Evolutionary conservation across 2,329 filamentous ascomycete genomes (phyloP).

Genomic region (Diaporthe australafricana): DNA sequence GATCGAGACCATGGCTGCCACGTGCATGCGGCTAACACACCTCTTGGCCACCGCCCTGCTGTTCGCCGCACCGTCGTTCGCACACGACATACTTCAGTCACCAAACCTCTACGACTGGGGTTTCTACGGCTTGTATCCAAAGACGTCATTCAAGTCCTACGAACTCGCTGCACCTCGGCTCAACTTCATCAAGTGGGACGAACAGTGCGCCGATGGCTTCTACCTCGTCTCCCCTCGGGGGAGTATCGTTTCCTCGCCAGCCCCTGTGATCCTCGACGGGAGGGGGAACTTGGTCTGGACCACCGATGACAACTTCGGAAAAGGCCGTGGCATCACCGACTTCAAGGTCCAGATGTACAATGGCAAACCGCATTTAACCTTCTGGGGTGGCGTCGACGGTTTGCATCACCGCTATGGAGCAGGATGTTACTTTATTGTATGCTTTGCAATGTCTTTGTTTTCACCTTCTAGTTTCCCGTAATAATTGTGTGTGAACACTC

Average conservation of each 20-base stretch:
- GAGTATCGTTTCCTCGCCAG: constrained; percentile 33
- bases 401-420: constrained; percentile 34
- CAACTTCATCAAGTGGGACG: constrained; percentile 38
- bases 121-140: constrained; percentile 38
- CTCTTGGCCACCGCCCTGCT: not conserved
- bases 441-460: not conserved
- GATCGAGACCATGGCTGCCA: constrained; percentile 24
- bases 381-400: constrained; percentile 45
- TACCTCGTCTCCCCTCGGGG: constrained; percentile 39
- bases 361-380: constrained; percentile 48
- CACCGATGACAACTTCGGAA: constrained; percentile 40
- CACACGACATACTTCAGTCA: constrained; percentile 30
- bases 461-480: accelerated
- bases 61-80: not conserved
- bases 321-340: constrained; percentile 36
- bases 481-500: not conserved
- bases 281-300: constrained; percentile 43
- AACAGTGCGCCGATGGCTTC: constrained; percentile 34
- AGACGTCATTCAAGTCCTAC: constrained; percentile 35
- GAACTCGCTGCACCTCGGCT: constrained; percentile 34
- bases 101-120: constrained; percentile 37
- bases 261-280: constrained; percentile 42
- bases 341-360: constrained; percentile 46
- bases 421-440: constrained; percentile 34
- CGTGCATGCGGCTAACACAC: constrained; percentile 17